phyloP scores from a whole-genome alignment of 139 green algal species.

The Chlamydomonas sphaeroides region DNA sequence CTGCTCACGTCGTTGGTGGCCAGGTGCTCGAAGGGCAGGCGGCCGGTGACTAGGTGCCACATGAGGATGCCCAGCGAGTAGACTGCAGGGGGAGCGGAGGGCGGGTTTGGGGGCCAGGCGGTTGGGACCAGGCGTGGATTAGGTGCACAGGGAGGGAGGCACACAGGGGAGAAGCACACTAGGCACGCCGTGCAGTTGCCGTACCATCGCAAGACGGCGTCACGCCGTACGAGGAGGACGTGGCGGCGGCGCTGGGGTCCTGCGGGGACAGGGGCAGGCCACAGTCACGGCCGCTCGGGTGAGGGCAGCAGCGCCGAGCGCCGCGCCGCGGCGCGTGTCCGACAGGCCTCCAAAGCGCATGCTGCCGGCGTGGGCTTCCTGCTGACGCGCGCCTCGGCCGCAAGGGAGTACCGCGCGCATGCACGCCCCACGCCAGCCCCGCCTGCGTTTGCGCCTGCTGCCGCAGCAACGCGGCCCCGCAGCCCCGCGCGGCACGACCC shows the following conservation, averaged over 20 bases:
- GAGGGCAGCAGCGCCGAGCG: too few species aligned
- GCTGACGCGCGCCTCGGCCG: too few species aligned
- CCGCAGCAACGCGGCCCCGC: too few species aligned
- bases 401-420: too few species aligned
- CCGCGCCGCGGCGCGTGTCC: too few species aligned
- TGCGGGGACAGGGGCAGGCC: not conserved
- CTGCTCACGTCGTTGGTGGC: not conserved
- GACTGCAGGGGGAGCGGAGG: not conserved
- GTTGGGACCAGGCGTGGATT: not conserved
- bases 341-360: too few species aligned
- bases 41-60: constrained; percentile 34
- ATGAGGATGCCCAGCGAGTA: constrained; percentile 35
- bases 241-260: not conserved
- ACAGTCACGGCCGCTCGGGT: too few species aligned
- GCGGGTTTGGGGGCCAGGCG: not conserved
- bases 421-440: too few species aligned
- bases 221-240: not conserved
- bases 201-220: constrained; percentile 28
- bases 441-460: too few species aligned
- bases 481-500: not conserved
- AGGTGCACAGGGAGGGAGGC: not conserved
- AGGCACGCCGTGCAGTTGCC: too few species aligned
- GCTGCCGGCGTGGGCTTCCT: too few species aligned
- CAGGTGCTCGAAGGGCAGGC: constrained; percentile 20
- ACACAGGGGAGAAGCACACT: not conserved